A percentile compares a stretch with the other conserved stretches of the same genome.
Conservation (phyloP, 192 early-diverging fungal genomes). For the Gamsiella multidivaricata region DNA sequence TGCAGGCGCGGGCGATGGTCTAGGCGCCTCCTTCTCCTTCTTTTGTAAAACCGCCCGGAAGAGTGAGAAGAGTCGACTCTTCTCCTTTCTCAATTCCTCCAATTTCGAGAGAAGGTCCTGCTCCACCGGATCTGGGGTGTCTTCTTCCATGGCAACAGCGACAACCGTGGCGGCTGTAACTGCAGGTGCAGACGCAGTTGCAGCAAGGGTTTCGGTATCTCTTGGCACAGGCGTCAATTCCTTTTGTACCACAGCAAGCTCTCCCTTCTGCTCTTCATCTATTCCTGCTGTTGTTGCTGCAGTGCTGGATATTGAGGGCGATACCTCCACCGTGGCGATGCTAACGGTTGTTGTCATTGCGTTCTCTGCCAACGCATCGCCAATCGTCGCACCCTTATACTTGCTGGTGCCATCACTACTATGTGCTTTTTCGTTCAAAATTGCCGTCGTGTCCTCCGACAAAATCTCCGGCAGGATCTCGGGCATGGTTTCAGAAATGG, state of each 20-base stretch:
- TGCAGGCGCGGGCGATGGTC: conserved; percentile 3
- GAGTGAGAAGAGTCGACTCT: conserved; percentile 45
- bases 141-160: too few species aligned
- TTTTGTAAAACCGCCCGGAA: conserved; percentile 33
- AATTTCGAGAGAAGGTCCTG: conserved; percentile 26
- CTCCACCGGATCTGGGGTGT: conserved; percentile 16
- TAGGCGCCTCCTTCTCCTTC: conserved; percentile 1
- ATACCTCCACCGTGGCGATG: neutral
- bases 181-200: neutral
- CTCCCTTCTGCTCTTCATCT: neutral
- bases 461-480: conserved; percentile 1
- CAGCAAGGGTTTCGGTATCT: neutral
- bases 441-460: neutral
- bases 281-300: neutral
- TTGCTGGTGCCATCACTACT: neutral
- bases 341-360: neutral
- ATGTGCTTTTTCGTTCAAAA: too few species aligned
- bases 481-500: conserved; percentile 2
- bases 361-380: neutral
- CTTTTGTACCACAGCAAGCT: neutral
- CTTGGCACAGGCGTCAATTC: neutral
- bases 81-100: conserved; percentile 38
- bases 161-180: neutral
- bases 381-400: too few species aligned
- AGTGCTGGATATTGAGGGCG: too few species aligned